A percentile compares a stretch with the other conserved stretches of the same genome.
Evolutionary conservation across 2,329 filamentous ascomycete genomes (phyloP).

Genomic region (Monosporascus sp.): DNA sequence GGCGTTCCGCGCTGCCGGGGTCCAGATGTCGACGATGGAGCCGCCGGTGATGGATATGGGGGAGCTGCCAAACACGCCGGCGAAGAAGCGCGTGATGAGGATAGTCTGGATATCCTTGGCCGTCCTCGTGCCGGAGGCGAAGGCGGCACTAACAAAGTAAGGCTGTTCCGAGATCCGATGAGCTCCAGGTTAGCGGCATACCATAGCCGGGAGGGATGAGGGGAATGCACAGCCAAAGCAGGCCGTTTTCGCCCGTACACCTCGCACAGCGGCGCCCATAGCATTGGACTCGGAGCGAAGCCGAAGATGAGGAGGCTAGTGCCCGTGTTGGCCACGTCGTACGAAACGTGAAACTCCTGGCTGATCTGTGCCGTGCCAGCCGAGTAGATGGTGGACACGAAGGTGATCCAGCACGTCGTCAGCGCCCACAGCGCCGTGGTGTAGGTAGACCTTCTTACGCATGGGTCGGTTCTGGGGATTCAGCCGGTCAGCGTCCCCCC

Average conservation of each 20-base stretch:
- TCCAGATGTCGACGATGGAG: slow-evolving; percentile 49
- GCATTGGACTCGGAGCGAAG: slow-evolving; percentile 41
- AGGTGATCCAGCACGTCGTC: slow-evolving; percentile 37
- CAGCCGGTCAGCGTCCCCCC: no score
- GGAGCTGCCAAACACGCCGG: slow-evolving; percentile 46
- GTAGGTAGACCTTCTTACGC: no score
- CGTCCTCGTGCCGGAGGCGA: slow-evolving; percentile 50
- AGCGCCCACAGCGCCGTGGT: no score
- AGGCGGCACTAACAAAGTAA: slow-evolving; percentile 28
- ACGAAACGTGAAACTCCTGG: slow-evolving; percentile 43
- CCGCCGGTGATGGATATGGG: slow-evolving; percentile 49
- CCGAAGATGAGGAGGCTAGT: slow-evolving; percentile 50
- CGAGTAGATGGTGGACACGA: slow-evolving; percentile 61
- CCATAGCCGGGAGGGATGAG: slow-evolving; percentile 44
- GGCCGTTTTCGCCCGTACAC: slow-evolving; percentile 44
- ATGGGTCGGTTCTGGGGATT: no score
- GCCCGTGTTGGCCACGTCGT: slow-evolving; percentile 41
- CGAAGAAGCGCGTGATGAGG: slow-evolving; percentile 58
- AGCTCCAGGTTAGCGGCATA: slow-evolving; percentile 25
- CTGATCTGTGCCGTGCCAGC: slow-evolving; percentile 50
- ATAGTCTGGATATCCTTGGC: slow-evolving; percentile 46
- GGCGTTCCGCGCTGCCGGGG: slow-evolving; percentile 42
- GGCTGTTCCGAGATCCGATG: slow-evolving; percentile 9
- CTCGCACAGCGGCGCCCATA: slow-evolving; percentile 58
- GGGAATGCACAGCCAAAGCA: slow-evolving; percentile 26